These are phyloP conservation scores for Scedosporium boydii DNA, from an alignment of 2,329 filamentous ascomycete genomes.

Conservation along the genomic window DNA sequence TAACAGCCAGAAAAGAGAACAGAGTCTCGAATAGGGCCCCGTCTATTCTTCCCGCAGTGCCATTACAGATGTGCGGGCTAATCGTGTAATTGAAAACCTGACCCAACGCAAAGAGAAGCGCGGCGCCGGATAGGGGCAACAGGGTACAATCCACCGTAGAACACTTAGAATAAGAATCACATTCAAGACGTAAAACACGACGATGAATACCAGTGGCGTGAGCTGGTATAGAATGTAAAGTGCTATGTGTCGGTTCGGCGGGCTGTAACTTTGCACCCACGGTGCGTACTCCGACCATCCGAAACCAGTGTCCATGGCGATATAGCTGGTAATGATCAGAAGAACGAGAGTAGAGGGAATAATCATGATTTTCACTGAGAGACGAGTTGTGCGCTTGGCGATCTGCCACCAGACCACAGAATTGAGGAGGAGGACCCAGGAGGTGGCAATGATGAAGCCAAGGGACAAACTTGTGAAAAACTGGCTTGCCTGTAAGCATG, in stretches of 20 bases:
- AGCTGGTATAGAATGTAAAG: constrained; percentile 94
- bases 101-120: constrained; percentile 76
- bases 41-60: constrained; percentile 77
- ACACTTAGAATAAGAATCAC: constrained; percentile 73
- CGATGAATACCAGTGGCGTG: constrained; percentile 78
- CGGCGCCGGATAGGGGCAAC: constrained; percentile 69
- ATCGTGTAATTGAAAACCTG: constrained; percentile 95
- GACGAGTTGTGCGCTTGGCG: constrained; percentile 80
- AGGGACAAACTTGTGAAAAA: constrained; percentile 86
- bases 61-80: constrained; percentile 82
- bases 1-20: constrained; percentile 78
- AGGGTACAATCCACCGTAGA: constrained; percentile 84
- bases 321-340: constrained; percentile 88
- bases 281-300: constrained; percentile 60
- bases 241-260: constrained; percentile 65
- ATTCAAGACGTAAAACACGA: constrained; percentile 78
- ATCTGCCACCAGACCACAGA: constrained; percentile 88
- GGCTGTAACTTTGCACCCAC: constrained; percentile 52
- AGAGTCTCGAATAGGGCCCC: constrained; percentile 87
- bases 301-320: constrained; percentile 87
- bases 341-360: constrained; percentile 56
- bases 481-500: constrained; percentile 28
- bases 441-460: constrained; percentile 76
- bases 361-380: constrained; percentile 69
- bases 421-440: constrained; percentile 88